Base-by-base conservation (phyloP, 2,329 filamentous ascomycete species). In the Rhynchosporium graminicola region DNA sequence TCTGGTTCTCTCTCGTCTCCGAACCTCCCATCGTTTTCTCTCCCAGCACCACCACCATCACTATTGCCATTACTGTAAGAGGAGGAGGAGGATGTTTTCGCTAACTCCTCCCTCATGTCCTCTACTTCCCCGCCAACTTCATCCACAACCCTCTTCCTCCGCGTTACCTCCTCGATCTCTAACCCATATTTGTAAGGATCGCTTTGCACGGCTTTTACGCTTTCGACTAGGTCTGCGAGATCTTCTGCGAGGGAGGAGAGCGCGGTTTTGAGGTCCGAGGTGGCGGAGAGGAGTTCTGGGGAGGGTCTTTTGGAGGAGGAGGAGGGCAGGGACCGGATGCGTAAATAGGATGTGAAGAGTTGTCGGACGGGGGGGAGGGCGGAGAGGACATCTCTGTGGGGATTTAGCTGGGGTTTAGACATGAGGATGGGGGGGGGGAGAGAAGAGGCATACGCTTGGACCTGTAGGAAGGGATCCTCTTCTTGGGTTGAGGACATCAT, bases 311-410 rank as follows among this genome's bases (percentile, higher is more conserved):
- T 12, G 46, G 82, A 79, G 8, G 85, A 83, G 46, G 87, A 88
- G 46, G 87, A 88, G 63, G 88, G 85, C 31, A 96, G 88, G 51
- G 92, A 95, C 73, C 92, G 91, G 78, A 99, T 99, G 74, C 95
- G 94, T 48, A 97, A 85, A 80, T 97, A 99, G 15, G 93, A 97
- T 67, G 90, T 88, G 82, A 97, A 97, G 62, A 97, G 87, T 58
- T 93, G 88, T 9, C 94, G 89, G 59, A 91, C 90, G 13, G 86
- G 86, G 68, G 89, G 84, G 67, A 99, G 87, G 65, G 96, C 90
- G 67, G 87, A 80, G 69, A 96, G 87, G 69, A 98, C 91, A 78
- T 99, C 95, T 78, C 92, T 97, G 74, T 59, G 61, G 29, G 56
- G 46, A 56, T 68, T 60, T 55, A 50, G 65, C n/a, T 64, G 52